phyloP scores from a whole-genome alignment of 345 rosid species.

The Brassica cretica region DNA sequence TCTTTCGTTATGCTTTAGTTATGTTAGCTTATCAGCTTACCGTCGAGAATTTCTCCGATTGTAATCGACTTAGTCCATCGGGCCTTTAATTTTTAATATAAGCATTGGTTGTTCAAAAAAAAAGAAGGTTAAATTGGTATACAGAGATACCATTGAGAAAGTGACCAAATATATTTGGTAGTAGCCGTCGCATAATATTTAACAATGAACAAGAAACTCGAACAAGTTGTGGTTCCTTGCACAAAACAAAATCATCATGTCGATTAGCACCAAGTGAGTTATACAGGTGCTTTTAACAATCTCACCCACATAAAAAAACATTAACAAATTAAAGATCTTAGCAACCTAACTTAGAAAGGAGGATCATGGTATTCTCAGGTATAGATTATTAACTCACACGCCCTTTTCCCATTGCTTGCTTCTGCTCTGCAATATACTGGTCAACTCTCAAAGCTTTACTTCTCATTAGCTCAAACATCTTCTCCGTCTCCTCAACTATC shows the following conservation, averaged over 20 bases:
- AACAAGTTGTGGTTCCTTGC: slow-evolving; percentile 5
- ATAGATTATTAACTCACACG: neutral
- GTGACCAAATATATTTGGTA: too few species aligned
- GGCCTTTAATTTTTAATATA: too few species aligned
- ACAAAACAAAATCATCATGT: neutral
- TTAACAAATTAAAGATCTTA: neutral
- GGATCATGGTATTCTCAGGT: neutral
- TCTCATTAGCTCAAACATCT: slow-evolving; percentile 60
- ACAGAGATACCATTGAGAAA: too few species aligned
- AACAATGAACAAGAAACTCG: neutral
- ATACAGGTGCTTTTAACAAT: neutral
- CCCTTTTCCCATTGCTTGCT: slow-evolving; percentile 39
- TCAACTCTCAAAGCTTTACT: slow-evolving; percentile 46
- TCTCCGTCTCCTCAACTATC: slow-evolving; percentile 56
- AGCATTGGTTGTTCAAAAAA: too few species aligned
- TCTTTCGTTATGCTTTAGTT: too few species aligned
- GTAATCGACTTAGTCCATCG: too few species aligned
- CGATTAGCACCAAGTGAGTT: slow-evolving; percentile 1
- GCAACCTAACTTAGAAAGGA: slow-evolving; percentile 13
- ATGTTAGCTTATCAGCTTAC: too few species aligned
- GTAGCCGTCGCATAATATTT: neutral
- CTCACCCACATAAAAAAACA: neutral
- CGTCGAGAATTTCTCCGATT: too few species aligned
- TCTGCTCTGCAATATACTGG: slow-evolving; percentile 53
- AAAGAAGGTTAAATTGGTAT: slow-evolving; percentile 38